Base-by-base conservation (phyloP, 1,284 basidiomycete genomes). In the Chalciporus sp. region DNA sequence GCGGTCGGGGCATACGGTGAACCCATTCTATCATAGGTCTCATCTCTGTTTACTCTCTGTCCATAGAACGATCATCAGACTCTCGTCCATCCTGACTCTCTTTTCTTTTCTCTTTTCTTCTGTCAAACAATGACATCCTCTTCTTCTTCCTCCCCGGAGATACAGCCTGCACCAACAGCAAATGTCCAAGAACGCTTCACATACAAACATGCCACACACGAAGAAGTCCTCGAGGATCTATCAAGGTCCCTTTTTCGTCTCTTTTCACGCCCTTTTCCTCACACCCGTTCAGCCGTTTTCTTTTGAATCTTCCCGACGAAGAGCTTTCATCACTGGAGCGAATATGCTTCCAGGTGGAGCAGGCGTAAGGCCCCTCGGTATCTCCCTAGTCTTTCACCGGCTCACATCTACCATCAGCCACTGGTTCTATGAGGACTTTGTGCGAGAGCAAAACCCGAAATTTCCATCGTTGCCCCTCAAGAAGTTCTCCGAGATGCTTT, bases 381-480 rank as follows among this genome's bases (percentile, higher is more conserved):
- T 47, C 58, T 57, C 45, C 26, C 42, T 14, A 12, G 35, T 39
- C 42, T 28, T 49, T 52, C 50, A 12, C 35, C 27, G 49, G 48
- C 53, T 56, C 35, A 61, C 57, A 41, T 52, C 64, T 49, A 31
- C 52, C 9, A 53, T 27, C 68, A 97, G 95, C 17, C 96, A 99
- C 72, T 99, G 97, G 97, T 99, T 95, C 74, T 99, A 99, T 70
- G 96, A 99, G 76, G 97, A 99, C 73, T 99, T 98, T 65, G 86
- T 99, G 58, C 90, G 96, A 42, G 92, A 94, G 69, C 81, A 90
- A 69, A 94, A 97, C 62, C 88, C 90, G 2, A 83, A 86, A 52
- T 85, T 98, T 35, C 95, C 95, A 1, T 92, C 94, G 1, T 79
- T 94, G 57, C 84, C 86, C 20, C 84, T 99, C 63, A 95, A 96